These are phyloP conservation scores for Zasmidium cellare DNA, from an alignment of 2,329 filamentous ascomycete species.

Conservation along the genomic window DNA sequence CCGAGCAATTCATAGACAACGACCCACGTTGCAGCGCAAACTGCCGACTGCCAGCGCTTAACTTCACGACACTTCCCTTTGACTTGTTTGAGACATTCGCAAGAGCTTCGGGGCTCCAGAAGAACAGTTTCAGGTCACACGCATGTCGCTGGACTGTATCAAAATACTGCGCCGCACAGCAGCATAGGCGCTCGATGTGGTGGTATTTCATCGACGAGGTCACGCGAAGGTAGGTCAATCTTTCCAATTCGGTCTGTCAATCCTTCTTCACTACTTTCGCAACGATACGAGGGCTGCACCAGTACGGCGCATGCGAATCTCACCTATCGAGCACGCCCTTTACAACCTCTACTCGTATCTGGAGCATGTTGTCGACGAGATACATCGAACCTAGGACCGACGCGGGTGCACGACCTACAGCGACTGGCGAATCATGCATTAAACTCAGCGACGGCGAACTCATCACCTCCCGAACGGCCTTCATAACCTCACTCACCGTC, in stretches of 20 bases:
- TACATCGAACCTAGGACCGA: neutral
- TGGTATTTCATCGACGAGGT: neutral
- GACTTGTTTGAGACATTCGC: neutral
- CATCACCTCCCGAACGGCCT: slow-evolving; percentile 25
- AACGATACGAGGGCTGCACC: neutral
- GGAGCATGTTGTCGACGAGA: neutral
- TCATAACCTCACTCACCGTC: slow-evolving; percentile 26
- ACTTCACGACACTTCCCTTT: neutral
- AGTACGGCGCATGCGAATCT: neutral
- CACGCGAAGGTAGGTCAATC: neutral
- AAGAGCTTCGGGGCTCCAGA: neutral
- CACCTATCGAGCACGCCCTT: no score
- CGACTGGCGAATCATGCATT: neutral
- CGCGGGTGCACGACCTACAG: neutral
- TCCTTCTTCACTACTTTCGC: neutral
- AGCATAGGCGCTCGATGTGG: slow-evolving; percentile 5
- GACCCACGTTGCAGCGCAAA: neutral
- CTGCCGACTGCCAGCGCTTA: neutral
- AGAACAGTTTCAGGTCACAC: slow-evolving; percentile 1
- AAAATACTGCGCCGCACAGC: slow-evolving; percentile 7
- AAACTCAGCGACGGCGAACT: slow-evolving; percentile 13
- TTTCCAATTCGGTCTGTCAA: neutral
- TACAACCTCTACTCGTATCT: neutral
- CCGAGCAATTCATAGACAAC: neutral
- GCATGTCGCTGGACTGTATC: neutral